Evolutionary conservation across 2,329 filamentous ascomycete genomes (phyloP).

Genomic region (Beauveria medogensis): DNA sequence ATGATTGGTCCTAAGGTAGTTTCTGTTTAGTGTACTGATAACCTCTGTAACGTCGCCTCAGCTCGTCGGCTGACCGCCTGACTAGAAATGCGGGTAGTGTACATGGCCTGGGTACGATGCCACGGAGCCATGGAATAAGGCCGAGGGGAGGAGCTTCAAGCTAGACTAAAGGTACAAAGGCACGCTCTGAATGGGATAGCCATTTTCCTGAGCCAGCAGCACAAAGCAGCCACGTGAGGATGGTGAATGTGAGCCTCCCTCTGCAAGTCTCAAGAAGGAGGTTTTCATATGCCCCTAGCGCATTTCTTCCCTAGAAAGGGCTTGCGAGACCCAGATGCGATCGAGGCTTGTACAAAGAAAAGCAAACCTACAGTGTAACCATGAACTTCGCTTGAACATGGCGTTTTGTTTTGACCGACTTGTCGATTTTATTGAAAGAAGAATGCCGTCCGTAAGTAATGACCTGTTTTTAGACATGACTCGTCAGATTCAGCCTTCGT

Average conservation of each 20-base stretch:
- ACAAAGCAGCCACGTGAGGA: neutral
- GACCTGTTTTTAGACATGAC: neutral
- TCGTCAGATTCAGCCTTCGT: neutral
- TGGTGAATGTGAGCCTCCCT: neutral
- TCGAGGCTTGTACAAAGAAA: neutral
- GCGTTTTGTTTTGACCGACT: neutral
- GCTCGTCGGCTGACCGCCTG: neutral
- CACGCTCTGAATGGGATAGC: neutral
- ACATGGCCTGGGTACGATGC: neutral
- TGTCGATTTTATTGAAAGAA: neutral
- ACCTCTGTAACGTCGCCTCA: neutral
- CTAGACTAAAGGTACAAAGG: neutral
- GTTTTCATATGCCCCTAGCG: neutral
- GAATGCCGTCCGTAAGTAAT: neutral
- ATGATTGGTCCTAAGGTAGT: neutral
- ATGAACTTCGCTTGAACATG: neutral
- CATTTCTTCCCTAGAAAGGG: neutral
- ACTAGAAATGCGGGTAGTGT: neutral
- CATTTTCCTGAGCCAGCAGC: neutral
- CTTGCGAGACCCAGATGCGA: neutral
- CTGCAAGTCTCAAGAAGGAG: neutral
- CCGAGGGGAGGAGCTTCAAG: neutral
- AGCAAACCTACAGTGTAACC: neutral
- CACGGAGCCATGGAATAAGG: neutral
- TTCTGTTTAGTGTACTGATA: no score